Evolutionary conservation across 768 basidiomycete species (phyloP).

Genomic region (Macrolepiota dolichaula): DNA sequence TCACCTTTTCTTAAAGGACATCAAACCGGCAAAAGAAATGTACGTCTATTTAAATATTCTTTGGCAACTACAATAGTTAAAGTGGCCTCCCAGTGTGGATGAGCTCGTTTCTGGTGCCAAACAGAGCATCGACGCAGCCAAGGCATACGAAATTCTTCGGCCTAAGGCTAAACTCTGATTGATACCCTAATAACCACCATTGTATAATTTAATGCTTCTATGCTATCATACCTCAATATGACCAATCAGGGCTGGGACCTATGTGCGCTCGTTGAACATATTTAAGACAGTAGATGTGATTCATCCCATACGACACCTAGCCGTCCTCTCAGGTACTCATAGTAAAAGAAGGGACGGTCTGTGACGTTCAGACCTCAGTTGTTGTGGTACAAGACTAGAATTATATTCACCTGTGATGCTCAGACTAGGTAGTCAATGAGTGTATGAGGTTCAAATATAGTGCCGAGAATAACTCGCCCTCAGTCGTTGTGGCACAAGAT

Average conservation of each 20-base stretch:
- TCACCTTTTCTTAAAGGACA: constrained; percentile 52
- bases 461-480: too few species aligned
- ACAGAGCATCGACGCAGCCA: constrained; percentile 45
- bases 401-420: too few species aligned
- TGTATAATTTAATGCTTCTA: not conserved
- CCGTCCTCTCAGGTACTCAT: too few species aligned
- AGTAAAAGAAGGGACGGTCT: too few species aligned
- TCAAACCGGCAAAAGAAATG: constrained; percentile 86
- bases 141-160: constrained; percentile 29
- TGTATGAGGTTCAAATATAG: too few species aligned
- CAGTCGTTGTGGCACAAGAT: too few species aligned
- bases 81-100: constrained; percentile 53
- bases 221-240: not conserved
- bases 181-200: not conserved
- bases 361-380: too few species aligned
- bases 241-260: not conserved
- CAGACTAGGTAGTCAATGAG: too few species aligned
- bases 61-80: constrained; percentile 12
- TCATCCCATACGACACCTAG: too few species aligned
- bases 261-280: not conserved
- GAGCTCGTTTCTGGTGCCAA: constrained; percentile 75
- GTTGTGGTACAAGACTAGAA: too few species aligned
- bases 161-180: constrained; percentile 48
- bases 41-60: constrained; percentile 31
- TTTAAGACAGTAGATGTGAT: too few species aligned